These are phyloP conservation scores for Verticillium isaacii DNA, from an alignment of 2,329 filamentous ascomycete genomes.

Conservation along the genomic window DNA sequence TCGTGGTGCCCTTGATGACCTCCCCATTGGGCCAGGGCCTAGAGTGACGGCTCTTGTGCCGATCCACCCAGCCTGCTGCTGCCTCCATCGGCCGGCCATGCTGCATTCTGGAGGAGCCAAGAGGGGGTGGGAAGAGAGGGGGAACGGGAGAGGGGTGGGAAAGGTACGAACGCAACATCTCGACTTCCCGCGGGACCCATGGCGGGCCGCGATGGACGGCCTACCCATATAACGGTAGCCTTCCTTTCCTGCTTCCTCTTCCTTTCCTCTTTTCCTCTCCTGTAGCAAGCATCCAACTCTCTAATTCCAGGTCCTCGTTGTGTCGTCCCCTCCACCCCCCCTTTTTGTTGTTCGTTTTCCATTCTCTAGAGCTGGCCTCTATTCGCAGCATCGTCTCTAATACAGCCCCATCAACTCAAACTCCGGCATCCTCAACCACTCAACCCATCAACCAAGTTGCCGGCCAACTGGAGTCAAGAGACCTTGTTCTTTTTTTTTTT, in stretches of 20 bases:
- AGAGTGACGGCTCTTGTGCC: background rate
- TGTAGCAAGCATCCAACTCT: slow-evolving; percentile 61
- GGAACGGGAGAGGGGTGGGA: background rate
- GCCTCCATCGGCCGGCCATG: background rate
- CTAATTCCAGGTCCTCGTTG: slow-evolving; percentile 51
- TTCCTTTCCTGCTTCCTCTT: slow-evolving; percentile 23
- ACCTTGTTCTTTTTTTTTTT: slow-evolving; percentile 14
- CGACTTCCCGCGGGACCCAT: slow-evolving; percentile 7
- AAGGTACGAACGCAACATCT: background rate
- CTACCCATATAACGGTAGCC: slow-evolving; percentile 26
- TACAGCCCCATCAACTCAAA: slow-evolving; percentile 10
- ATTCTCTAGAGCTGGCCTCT: slow-evolving; percentile 52
- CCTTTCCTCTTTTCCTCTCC: slow-evolving; percentile 43
- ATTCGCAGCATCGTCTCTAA: slow-evolving; percentile 26
- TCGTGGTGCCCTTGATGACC: background rate
- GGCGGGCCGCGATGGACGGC: slow-evolving; percentile 1
- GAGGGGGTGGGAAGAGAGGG: background rate
- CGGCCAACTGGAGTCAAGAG: slow-evolving; percentile 34
- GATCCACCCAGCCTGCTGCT: background rate
- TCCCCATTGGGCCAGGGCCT: background rate
- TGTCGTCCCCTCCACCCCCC: slow-evolving; percentile 27
- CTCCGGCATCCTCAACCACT: slow-evolving; percentile 7
- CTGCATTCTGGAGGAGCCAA: background rate
- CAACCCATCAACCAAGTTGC: slow-evolving; percentile 26
- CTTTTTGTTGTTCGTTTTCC: slow-evolving; percentile 31